Evolutionary conservation across 257 asterid species (phyloP).

Genomic region (Voacanga thouarsii): DNA sequence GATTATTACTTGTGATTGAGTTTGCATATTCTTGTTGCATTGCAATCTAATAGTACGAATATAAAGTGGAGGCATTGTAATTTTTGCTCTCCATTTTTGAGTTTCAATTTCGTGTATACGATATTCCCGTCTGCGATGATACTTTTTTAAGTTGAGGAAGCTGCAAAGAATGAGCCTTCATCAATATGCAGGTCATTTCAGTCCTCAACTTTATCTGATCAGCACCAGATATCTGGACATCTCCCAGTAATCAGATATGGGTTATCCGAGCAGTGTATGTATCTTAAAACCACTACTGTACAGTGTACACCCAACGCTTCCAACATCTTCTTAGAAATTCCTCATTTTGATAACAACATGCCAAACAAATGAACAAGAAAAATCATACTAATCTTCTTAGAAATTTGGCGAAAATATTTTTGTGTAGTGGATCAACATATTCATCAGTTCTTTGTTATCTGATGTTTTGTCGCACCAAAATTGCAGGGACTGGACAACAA

Average conservation of each 20-base stretch:
- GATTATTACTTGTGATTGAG: neutral
- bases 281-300: conserved; percentile 7
- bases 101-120: neutral
- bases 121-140: neutral
- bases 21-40: neutral
- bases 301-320: neutral
- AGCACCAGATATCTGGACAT: conserved; percentile 17
- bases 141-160: conserved; percentile 9
- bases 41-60: neutral
- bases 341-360: neutral
- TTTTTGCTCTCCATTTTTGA: neutral
- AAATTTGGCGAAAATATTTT: neutral
- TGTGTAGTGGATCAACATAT: conserved; percentile 4
- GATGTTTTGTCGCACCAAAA: conserved; percentile 14
- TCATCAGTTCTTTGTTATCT: conserved; percentile 12
- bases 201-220: conserved; percentile 16
- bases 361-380: neutral
- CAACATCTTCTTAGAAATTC: neutral
- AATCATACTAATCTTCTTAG: neutral
- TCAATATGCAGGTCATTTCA: conserved; percentile 34
- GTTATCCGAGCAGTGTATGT: conserved; percentile 44
- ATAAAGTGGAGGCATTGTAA: neutral
- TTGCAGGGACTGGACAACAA: conserved; percentile 52
- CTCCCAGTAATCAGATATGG: conserved; percentile 42
- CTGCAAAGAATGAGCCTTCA: conserved; percentile 13